Percentiles rank a stretch among this genome's conserved stretches.
phyloP scores from a whole-genome alignment of 2,329 filamentous ascomycete genomes.

The Nakataea oryzae region DNA sequence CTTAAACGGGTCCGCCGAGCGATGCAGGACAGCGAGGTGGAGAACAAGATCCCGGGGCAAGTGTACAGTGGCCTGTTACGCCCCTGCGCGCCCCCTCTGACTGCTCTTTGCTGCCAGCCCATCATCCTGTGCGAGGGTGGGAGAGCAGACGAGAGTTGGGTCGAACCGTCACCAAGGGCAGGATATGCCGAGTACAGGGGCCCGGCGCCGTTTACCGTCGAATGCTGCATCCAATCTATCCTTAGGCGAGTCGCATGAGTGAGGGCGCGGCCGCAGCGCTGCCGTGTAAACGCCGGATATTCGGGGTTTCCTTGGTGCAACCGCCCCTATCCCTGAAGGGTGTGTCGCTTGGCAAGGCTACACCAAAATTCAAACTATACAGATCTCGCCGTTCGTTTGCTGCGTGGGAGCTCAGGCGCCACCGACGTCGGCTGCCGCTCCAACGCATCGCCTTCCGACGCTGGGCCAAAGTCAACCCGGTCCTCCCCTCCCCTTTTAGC shows the following conservation, averaged over 20 bases:
- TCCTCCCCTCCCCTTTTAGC: neutral
- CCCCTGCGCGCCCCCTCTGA: no score
- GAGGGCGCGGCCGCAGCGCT: neutral
- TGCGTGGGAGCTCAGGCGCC: neutral
- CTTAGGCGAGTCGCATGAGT: neutral
- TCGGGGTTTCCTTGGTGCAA: neutral
- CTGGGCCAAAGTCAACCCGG: neutral
- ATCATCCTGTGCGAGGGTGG: neutral
- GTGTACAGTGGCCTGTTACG: no score
- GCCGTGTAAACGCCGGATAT: neutral
- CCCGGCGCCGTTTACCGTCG: neutral
- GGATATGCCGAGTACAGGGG: neutral
- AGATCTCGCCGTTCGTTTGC: neutral
- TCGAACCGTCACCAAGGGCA: neutral
- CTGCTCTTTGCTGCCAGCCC: no score
- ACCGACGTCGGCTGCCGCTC: neutral
- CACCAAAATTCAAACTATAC: neutral
- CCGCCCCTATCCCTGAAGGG: neutral
- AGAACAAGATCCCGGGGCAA: no score
- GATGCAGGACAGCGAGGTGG: neutral
- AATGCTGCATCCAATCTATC: neutral
- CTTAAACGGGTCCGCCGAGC: neutral
- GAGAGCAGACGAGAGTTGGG: neutral
- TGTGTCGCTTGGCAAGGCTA: neutral
- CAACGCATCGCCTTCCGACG: neutral